Evolutionary conservation across 75 land plant species (phyloP), one percentile per base, ranked within the genome.

Genomic region (Larix kaempferi): DNA sequence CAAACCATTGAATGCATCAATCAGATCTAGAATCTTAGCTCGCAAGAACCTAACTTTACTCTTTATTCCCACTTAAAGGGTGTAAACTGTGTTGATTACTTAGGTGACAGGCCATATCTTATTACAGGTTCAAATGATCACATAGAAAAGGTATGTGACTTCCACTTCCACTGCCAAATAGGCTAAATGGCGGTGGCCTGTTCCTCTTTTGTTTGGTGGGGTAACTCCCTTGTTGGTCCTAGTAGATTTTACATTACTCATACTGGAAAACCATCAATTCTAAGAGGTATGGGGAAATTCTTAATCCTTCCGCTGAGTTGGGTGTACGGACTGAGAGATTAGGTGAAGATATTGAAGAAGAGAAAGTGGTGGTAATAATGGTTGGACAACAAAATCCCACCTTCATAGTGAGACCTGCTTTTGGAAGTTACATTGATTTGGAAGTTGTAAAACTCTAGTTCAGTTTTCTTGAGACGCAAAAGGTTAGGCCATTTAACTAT

Each of bases 1-100:
- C 71, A 41, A 29, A 29, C 33, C 33, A 29, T 29, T 29, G 33
- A 23, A n/a, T 77, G 75, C 41, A 62, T 21, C 54, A 71, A 77
- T 25, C 78, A 96, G 99, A 94, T 96, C 12, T 96, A 97, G 99
- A 96, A 91, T 84, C 88, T 96, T 72, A 97, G 94, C 27, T 94
- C 97, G 13, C 87, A 87, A 27, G 92, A 88, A 37, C 94, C 98
- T 72, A 93, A 89, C 63, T 93, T 93, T 79, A 93, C 98, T 56
- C 72, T 95, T 57, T 94, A 95, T 84, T 96, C 91, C 27, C 98
- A 95, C 74, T 61, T 77, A 75, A 95, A 95, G 73, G 98, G 98
- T 15, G 91, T 95, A 12, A 93, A 95, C 65, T 95, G 98, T 79
- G 90, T 95, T 54, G 98, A 95, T 74, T 95, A 90, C 79, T 95